A percentile compares a stretch with the other conserved stretches of the same genome.
Conservation (phyloP, 345 rosid species). For the Mangifera indica region DNA sequence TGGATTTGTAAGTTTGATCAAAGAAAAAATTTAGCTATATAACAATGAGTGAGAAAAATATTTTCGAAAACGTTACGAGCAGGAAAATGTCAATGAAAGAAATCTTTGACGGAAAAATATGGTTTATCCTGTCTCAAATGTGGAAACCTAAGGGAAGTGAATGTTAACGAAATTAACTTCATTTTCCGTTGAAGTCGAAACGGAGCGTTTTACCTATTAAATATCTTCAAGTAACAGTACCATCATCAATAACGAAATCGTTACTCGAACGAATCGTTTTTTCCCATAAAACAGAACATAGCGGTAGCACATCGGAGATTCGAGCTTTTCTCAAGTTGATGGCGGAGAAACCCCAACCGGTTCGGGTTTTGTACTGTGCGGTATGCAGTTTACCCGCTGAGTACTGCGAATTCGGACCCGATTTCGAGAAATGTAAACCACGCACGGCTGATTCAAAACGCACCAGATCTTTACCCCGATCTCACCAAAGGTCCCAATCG, state of each 20-base stretch:
- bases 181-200: too few species aligned
- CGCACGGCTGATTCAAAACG: constrained; percentile 52
- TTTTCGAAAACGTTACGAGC: too few species aligned
- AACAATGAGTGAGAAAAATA: too few species aligned
- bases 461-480: constrained; percentile 48
- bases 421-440: constrained; percentile 49
- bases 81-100: too few species aligned
- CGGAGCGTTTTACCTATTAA: too few species aligned
- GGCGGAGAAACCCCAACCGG: constrained; percentile 43
- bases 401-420: constrained; percentile 53
- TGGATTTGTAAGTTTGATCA: too few species aligned
- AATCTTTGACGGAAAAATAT: too few species aligned
- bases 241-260: not conserved
- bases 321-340: constrained; percentile 15
- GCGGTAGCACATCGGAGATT: not conserved
- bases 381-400: constrained; percentile 47
- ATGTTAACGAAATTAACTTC: too few species aligned
- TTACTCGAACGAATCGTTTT: constrained; percentile 14
- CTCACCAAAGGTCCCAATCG: constrained; percentile 36
- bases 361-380: constrained; percentile 34
- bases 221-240: too few species aligned
- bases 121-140: too few species aligned
- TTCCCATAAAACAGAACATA: not conserved
- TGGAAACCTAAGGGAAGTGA: too few species aligned
- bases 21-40: too few species aligned